These are phyloP conservation scores for Terana coerulea DNA, from an alignment of 768 basidiomycete species.

Conservation along the genomic window DNA sequence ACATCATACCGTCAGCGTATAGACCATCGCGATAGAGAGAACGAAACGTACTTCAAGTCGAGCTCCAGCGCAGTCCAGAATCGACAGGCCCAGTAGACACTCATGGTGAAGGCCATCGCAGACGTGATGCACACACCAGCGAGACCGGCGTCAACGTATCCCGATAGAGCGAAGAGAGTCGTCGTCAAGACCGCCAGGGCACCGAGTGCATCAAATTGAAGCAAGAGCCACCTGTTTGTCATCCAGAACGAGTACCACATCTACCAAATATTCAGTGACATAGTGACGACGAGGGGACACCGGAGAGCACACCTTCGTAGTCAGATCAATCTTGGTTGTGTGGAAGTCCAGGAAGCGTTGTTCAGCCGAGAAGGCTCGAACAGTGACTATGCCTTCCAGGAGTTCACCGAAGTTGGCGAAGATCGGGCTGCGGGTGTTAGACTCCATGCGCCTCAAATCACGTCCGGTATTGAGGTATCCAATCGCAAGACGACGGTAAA, in stretches of 20 bases:
- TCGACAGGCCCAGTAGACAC: slow-evolving; percentile 48
- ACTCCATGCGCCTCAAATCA: slow-evolving; percentile 87
- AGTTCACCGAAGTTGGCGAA: slow-evolving; percentile 82
- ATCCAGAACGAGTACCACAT: slow-evolving; percentile 92
- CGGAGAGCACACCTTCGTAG: slow-evolving; percentile 58
- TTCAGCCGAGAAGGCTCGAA: slow-evolving; percentile 87
- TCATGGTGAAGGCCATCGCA: slow-evolving; percentile 56
- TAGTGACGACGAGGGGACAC: background rate
- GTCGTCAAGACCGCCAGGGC: slow-evolving; percentile 71
- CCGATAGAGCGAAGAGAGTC: slow-evolving; percentile 70
- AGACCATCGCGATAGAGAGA: background rate
- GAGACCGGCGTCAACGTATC: slow-evolving; percentile 52
- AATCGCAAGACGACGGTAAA: slow-evolving; percentile 66
- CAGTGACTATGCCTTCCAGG: slow-evolving; percentile 87
- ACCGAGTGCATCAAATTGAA: slow-evolving; percentile 80
- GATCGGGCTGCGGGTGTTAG: slow-evolving; percentile 80
- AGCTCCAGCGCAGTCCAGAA: slow-evolving; percentile 59
- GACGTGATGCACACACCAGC: slow-evolving; percentile 77
- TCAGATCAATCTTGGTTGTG: slow-evolving; percentile 69
- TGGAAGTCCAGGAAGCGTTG: slow-evolving; percentile 70
- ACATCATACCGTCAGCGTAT: background rate
- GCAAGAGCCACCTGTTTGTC: slow-evolving; percentile 81
- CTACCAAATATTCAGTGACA: slow-evolving; percentile 25
- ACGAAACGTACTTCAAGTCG: slow-evolving; percentile 60
- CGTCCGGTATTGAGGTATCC: slow-evolving; percentile 79